phyloP scores from a whole-genome alignment of 2,329 filamentous ascomycete genomes.

The Ascochyta lentis region DNA sequence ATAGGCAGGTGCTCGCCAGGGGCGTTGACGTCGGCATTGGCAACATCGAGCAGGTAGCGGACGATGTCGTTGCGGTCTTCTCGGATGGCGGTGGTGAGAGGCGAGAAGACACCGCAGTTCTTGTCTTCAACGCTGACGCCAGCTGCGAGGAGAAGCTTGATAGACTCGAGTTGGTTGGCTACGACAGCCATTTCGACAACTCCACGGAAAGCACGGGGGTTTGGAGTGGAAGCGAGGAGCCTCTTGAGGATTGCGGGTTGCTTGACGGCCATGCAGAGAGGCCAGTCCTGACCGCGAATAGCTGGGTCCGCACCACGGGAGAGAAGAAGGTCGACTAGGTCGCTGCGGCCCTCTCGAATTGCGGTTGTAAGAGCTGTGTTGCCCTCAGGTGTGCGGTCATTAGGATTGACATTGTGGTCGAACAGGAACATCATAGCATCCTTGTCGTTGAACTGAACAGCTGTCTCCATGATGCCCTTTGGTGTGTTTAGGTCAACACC shows the following conservation, averaged over 20 bases:
- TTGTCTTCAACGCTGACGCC: slow-evolving; percentile 74
- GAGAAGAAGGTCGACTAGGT: slow-evolving; percentile 66
- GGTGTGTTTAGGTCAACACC: slow-evolving; percentile 66
- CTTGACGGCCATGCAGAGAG: slow-evolving; percentile 71
- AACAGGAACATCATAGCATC: slow-evolving; percentile 68
- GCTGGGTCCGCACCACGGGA: slow-evolving; percentile 66
- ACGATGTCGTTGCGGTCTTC: slow-evolving; percentile 69
- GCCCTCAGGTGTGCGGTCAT: slow-evolving; percentile 64
- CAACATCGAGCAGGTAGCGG: slow-evolving; percentile 65
- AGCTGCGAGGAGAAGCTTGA: slow-evolving; percentile 69
- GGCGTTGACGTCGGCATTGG: slow-evolving; percentile 68
- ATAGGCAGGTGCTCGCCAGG: slow-evolving; percentile 75
- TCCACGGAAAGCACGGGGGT: slow-evolving; percentile 69
- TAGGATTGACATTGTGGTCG: slow-evolving; percentile 65
- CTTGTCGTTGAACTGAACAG: slow-evolving; percentile 67
- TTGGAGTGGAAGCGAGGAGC: slow-evolving; percentile 62
- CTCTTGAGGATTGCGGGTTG: slow-evolving; percentile 66
- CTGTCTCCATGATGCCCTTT: slow-evolving; percentile 70
- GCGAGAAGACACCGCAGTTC: slow-evolving; percentile 75
- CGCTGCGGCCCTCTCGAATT: slow-evolving; percentile 65
- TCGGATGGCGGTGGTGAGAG: slow-evolving; percentile 70
- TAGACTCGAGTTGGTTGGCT: slow-evolving; percentile 70
- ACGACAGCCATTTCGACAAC: slow-evolving; percentile 72
- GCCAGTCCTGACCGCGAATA: slow-evolving; percentile 72
- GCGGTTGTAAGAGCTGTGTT: slow-evolving; percentile 70